phyloP scores from a whole-genome alignment of 2,329 filamentous ascomycete species.

The Aspergillus sp. region DNA sequence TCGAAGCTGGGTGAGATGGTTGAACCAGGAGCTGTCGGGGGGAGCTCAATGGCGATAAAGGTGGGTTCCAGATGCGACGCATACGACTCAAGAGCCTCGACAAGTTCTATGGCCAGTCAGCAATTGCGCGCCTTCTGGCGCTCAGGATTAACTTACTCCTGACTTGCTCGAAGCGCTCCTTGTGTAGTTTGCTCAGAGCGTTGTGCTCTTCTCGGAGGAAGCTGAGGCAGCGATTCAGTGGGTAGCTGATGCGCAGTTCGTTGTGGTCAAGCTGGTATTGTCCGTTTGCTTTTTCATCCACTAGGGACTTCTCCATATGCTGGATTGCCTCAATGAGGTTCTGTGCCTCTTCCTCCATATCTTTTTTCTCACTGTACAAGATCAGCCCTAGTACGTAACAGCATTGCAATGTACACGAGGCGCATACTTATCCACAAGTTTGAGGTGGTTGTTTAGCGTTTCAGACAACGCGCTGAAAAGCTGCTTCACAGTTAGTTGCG shows the following conservation, averaged over 20 bases:
- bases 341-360: conserved; percentile 86
- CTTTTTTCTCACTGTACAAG: conserved; percentile 72
- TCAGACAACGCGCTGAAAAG: conserved; percentile 90
- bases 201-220: conserved; percentile 81
- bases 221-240: conserved; percentile 77
- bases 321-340: conserved; percentile 80
- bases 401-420: conserved; percentile 25
- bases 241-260: conserved; percentile 76
- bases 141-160: conserved; percentile 66
- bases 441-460: conserved; percentile 86
- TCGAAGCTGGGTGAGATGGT: conserved; percentile 82
- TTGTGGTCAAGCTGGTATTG: conserved; percentile 67
- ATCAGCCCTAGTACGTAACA: neutral
- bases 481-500: conserved; percentile 50
- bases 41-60: conserved; percentile 82
- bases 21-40: conserved; percentile 75
- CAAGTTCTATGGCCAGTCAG: conserved; percentile 68
- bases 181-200: conserved; percentile 77
- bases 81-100: conserved; percentile 90
- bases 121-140: neutral
- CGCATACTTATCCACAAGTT: conserved; percentile 68
- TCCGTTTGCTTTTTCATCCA: conserved; percentile 68
- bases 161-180: conserved; percentile 91
- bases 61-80: conserved; percentile 90
- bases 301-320: conserved; percentile 90